Evolutionary conservation across 1,139 yeast species (phyloP).

Genomic region (Blastobotrys buckinghamii): DNA sequence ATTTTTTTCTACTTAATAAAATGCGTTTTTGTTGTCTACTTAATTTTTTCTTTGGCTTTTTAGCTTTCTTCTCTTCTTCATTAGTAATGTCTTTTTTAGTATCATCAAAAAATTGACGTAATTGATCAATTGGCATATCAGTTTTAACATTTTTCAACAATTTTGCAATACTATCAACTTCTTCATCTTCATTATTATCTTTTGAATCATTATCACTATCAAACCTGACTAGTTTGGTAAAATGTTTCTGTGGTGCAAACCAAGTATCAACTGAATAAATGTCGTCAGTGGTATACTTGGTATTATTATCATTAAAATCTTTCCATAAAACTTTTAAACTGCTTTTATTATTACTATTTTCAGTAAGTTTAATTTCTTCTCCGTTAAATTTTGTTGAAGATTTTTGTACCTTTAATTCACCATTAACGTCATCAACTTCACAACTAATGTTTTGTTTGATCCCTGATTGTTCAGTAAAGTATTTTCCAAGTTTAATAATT

Average conservation of each 20-base stretch:
- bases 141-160: background rate
- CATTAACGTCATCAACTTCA: background rate
- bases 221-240: background rate
- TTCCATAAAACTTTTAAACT: background rate
- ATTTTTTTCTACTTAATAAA: conserved; percentile 2
- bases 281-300: background rate
- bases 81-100: background rate
- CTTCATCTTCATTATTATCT: background rate
- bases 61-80: background rate
- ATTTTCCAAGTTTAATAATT: background rate
- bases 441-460: background rate
- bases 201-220: background rate
- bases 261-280: background rate
- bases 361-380: too few relatives aligned
- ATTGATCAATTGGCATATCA: conserved; percentile 8
- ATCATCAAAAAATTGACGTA: conserved; percentile 1
- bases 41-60: conserved; percentile 6
- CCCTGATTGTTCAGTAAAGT: background rate
- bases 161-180: background rate
- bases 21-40: conserved; percentile 5
- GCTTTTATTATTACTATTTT: too few relatives aligned
- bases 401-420: background rate
- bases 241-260: background rate
- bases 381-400: background rate
- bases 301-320: background rate